Base-by-base conservation (phyloP, 1,284 basidiomycete genomes). In the Wallemia hederae region DNA sequence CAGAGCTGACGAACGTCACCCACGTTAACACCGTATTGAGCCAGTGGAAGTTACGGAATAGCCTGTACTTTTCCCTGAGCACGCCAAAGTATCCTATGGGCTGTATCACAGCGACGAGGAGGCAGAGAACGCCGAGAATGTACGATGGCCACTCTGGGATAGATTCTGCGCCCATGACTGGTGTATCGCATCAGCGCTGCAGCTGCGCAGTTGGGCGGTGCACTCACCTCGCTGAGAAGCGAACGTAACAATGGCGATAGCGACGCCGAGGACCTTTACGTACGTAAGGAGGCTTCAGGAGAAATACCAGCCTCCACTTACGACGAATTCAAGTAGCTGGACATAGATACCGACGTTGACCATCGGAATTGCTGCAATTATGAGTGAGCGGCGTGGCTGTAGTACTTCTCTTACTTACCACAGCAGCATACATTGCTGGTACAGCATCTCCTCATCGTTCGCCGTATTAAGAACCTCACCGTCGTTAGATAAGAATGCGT, bases 321-420 rank as follows among this genome's bases (percentile, higher is more conserved):
- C 73, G 58, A 84, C 74, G 71, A 91, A 87, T 68, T 90, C 85
- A 0, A 74, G 68, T 59, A 92, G 70, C 39, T 83, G 77, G n/a
- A 78, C 70, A 66, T 91, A 91, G 61, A 91, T 84, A 31, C 89
- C 89, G 62, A 80, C 76, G 72, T 92, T 91, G 63, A 87, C 75
- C 60, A 86, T 72, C 2, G 87, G 87, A 64, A 91, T 82, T 59
- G 87, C 87, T 72, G 56, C 0, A 9, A 9, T 33, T 59, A n/a
- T n/a, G 60, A 61, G 60, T 56, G 22, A 33, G 26, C 5, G 24
- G 7, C 17, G 14, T 11, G 33, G 27, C 17, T 34, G n/a, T 55
- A 60, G 28, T n/a, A 2, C 11, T 22, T 33, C 14, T 27, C 3
- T 2, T 7, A 29, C 59, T 2, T 15, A 60, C 59, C 59, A 57